These are phyloP conservation scores for Leccinum sublutescens DNA, from an alignment of 768 basidiomycete genomes.

Conservation along the genomic window DNA sequence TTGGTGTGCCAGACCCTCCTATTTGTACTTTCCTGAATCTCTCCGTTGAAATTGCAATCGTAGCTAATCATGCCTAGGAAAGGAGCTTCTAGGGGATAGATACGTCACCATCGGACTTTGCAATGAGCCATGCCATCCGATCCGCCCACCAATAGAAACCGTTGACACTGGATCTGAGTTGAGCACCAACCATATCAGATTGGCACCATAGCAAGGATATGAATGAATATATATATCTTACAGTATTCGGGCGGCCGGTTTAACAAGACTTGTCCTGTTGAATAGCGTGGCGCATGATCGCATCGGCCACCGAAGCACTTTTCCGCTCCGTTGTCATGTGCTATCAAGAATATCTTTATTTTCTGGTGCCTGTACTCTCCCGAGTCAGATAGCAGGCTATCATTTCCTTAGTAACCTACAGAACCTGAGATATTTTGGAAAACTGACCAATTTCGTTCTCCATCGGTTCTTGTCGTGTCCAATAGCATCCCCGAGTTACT, in stretches of 20 bases:
- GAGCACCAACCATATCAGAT: neutral
- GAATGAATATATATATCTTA: neutral
- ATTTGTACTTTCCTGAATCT: conserved; percentile 13
- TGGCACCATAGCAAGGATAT: neutral
- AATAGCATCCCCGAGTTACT: neutral
- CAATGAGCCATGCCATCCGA: neutral
- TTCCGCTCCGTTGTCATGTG: neutral
- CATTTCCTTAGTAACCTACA: conserved; percentile 4
- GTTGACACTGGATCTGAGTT: neutral
- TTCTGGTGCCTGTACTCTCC: neutral
- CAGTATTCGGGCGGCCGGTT: conserved; percentile 1
- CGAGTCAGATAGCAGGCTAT: neutral
- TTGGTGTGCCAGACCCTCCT: neutral
- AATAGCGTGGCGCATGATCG: neutral
- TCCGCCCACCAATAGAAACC: neutral
- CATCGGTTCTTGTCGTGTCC: neutral
- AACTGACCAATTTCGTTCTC: neutral
- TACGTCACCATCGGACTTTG: conserved; percentile 5
- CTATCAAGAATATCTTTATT: neutral
- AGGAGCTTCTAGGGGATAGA: conserved; percentile 9
- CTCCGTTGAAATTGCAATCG: neutral
- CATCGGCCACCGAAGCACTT: conserved; percentile 8
- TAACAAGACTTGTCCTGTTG: neutral
- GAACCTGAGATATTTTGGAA: conserved; percentile 12
- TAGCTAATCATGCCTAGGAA: neutral